Conservation (phyloP, 805 yeast species). For the Yarrowia sp. region DNA sequence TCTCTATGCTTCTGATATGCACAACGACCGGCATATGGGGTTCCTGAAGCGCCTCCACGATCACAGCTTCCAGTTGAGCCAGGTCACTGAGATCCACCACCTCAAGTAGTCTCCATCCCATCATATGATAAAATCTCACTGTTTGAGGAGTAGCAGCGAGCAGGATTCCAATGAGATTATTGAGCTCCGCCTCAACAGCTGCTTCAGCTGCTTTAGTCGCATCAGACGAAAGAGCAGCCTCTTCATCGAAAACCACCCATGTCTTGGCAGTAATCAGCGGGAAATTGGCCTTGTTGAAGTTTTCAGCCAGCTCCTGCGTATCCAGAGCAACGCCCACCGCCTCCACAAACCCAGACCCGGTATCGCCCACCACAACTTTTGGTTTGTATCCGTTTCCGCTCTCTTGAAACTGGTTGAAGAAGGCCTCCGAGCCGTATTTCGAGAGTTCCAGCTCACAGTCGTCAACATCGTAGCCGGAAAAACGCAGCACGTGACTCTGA, state of each 20-base stretch:
- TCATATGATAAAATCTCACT: background rate
- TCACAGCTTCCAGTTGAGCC: background rate
- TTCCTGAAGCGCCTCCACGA: conserved; percentile 14
- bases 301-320: conserved; percentile 16
- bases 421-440: conserved; percentile 9
- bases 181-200: conserved; percentile 7
- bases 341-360: conserved; percentile 24
- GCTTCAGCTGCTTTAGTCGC: conserved; percentile 14
- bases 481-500: conserved; percentile 13
- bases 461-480: conserved; percentile 14
- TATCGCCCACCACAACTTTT: conserved; percentile 20
- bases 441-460: background rate
- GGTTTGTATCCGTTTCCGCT: conserved; percentile 17
- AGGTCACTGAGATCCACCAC: conserved; percentile 9
- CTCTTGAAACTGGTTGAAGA: conserved; percentile 22
- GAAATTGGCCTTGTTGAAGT: conserved; percentile 14
- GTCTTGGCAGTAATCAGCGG: conserved; percentile 14
- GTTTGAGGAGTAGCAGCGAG: background rate
- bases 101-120: conserved; percentile 24
- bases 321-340: conserved; percentile 25
- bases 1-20: background rate
- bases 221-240: background rate
- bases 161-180: background rate
- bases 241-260: conserved; percentile 19
- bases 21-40: conserved; percentile 10